Evolutionary conservation across 805 yeast genomes (phyloP).

Genomic region (Priceomyces medius): DNA sequence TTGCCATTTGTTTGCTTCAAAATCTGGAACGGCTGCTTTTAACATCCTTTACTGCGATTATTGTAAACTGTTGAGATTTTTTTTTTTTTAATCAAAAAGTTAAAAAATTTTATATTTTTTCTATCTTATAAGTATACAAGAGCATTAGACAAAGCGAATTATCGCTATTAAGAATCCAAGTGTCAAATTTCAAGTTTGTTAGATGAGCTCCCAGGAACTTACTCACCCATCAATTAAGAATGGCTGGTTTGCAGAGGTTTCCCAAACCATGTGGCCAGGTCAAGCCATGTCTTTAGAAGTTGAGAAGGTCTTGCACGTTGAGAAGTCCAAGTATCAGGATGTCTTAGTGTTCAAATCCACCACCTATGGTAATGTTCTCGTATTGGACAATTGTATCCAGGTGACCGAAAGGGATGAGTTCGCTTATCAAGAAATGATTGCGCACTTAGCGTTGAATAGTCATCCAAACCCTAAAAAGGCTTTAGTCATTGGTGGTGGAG

Average conservation of each 20-base stretch:
- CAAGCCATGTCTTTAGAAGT: constrained; percentile 93
- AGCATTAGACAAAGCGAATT: too few relatives aligned
- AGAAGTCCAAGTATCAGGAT: constrained; percentile 88
- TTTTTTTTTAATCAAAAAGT: too few relatives aligned
- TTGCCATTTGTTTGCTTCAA: too few relatives aligned
- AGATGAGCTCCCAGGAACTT: constrained; percentile 31
- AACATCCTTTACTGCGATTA: too few relatives aligned
- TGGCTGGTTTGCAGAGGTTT: constrained; percentile 96
- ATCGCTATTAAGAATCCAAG: not conserved
- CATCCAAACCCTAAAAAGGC: constrained; percentile 95
- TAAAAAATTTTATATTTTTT: too few relatives aligned
- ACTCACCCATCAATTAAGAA: constrained; percentile 63
- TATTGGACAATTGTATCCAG: constrained; percentile 92
- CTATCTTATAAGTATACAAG: too few relatives aligned
- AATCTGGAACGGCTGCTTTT: too few relatives aligned
- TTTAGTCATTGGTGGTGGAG: constrained; percentile 97
- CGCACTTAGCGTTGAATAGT: constrained; percentile 88
- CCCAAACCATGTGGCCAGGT: constrained; percentile 98
- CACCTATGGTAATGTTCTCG: constrained; percentile 92
- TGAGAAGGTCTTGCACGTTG: constrained; percentile 80
- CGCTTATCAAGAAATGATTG: constrained; percentile 97
- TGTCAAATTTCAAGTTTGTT: not conserved
- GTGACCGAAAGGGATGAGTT: constrained; percentile 97
- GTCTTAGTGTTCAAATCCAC: constrained; percentile 90
- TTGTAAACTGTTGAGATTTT: not conserved